Conservation (phyloP, 495 filamentous ascomycete genomes). For the Friedmanniomyces endolithicus region DNA sequence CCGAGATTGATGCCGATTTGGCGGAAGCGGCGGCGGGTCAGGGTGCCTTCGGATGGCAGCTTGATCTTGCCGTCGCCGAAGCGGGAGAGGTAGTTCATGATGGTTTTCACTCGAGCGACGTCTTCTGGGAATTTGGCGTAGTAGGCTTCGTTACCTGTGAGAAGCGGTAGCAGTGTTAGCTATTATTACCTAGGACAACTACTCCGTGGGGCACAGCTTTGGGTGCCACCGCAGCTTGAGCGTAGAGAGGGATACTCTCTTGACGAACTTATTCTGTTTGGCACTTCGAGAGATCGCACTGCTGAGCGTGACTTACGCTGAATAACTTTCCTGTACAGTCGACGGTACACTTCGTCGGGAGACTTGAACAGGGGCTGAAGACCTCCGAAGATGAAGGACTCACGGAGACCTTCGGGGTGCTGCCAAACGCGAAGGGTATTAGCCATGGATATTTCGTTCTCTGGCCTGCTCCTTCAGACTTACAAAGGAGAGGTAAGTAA, state of each 20-base stretch:
- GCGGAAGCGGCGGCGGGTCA: constrained; percentile 60
- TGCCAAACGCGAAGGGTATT: too few species aligned
- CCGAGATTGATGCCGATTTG: constrained; percentile 68
- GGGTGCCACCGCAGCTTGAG: too few species aligned
- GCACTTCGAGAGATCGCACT: too few species aligned
- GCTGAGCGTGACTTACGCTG: constrained; percentile 25
- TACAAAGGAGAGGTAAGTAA: constrained; percentile 63
- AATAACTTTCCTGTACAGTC: constrained; percentile 53
- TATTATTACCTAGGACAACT: too few species aligned
- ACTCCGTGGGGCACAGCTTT: too few species aligned
- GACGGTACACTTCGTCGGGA: constrained; percentile 64
- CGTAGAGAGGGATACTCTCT: too few species aligned
- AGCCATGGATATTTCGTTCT: too few species aligned
- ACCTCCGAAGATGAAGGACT: constrained; percentile 75
- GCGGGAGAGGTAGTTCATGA: constrained; percentile 42
- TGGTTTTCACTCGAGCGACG: constrained; percentile 51
- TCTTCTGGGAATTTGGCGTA: constrained; percentile 82
- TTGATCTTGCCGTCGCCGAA: constrained; percentile 45
- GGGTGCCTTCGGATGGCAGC: constrained; percentile 52
- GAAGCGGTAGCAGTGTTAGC: too few species aligned
- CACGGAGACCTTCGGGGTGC: constrained; percentile 60
- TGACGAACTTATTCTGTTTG: too few species aligned
- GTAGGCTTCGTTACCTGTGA: constrained; percentile 49
- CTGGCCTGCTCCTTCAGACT: too few species aligned
- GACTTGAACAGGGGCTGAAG: constrained; percentile 59